Conservation (phyloP, 371 early-diverging fungal genomes). For the Syncephalastrum racemosum region DNA sequence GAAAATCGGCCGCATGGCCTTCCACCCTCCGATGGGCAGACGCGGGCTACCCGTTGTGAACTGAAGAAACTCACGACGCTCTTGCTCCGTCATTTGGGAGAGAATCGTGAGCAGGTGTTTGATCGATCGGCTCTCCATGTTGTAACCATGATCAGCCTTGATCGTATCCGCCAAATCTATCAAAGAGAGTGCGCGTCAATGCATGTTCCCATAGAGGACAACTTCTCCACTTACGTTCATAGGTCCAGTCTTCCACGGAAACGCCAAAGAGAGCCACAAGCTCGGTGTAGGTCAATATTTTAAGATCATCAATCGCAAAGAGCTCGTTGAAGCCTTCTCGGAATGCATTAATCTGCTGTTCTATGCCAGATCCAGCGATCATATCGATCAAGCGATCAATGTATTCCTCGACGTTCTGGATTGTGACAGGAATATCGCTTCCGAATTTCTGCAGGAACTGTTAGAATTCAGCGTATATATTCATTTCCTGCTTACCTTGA, state of each 20-base stretch:
- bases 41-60: slow-evolving; percentile 93
- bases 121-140: slow-evolving; percentile 69
- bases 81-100: slow-evolving; percentile 54
- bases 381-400: slow-evolving; percentile 65
- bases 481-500: slow-evolving; percentile 42
- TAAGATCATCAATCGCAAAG: slow-evolving; percentile 70
- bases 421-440: slow-evolving; percentile 63
- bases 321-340: slow-evolving; percentile 78
- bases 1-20: slow-evolving; percentile 77
- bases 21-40: slow-evolving; percentile 91
- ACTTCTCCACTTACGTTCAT: slow-evolving; percentile 46
- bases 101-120: slow-evolving; percentile 67
- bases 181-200: slow-evolving; percentile 5
- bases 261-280: slow-evolving; percentile 69
- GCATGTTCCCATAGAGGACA: not conserved
- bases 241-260: slow-evolving; percentile 81
- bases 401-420: slow-evolving; percentile 76
- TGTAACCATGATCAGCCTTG: slow-evolving; percentile 89
- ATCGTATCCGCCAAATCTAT: slow-evolving; percentile 68
- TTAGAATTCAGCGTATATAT: not conserved
- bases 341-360: slow-evolving; percentile 74
- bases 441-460: slow-evolving; percentile 50
- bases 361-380: slow-evolving; percentile 75
- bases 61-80: slow-evolving; percentile 81
- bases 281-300: slow-evolving; percentile 71